Percentiles rank a stretch among this genome's conserved stretches.
Evolutionary conservation across 257 asterid genomes (phyloP).

Genomic region (Coffea eugenioides): DNA sequence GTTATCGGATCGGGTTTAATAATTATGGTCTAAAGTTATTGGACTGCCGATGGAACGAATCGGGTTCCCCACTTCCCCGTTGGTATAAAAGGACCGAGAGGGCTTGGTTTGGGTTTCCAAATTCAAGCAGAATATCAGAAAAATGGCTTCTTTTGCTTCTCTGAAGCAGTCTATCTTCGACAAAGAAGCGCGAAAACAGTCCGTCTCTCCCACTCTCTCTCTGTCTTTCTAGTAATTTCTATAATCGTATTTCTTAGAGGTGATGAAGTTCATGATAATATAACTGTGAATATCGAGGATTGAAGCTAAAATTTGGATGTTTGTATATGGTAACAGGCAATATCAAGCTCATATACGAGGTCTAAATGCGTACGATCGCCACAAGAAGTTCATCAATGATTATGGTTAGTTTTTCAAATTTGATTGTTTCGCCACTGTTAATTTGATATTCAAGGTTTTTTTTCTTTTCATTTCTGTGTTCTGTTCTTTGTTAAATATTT

Average conservation of each 20-base stretch:
- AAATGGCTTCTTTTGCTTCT: conserved; percentile 79
- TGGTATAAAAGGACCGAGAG: background rate
- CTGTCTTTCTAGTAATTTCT: background rate
- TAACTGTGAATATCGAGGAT: conserved; percentile 2
- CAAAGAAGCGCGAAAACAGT: conserved; percentile 80
- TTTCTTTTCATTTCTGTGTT: too few species aligned
- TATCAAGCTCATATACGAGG: conserved; percentile 90
- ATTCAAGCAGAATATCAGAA: background rate
- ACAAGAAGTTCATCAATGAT: conserved; percentile 78
- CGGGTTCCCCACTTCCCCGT: too few species aligned
- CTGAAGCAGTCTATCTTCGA: conserved; percentile 78
- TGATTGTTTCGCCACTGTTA: background rate
- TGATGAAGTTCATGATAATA: background rate
- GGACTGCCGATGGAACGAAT: too few species aligned
- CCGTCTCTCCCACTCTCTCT: conserved; percentile 8
- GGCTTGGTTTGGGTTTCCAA: background rate
- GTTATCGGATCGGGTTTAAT: too few species aligned
- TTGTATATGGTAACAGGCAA: conserved; percentile 48
- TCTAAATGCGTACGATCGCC: conserved; percentile 97
- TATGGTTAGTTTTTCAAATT: conserved; percentile 46
- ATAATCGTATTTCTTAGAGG: background rate
- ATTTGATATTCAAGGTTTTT: too few species aligned
- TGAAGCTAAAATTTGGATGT: conserved; percentile 7
- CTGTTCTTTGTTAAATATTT: too few species aligned
- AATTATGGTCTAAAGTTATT: too few species aligned